Percentiles rank a stretch among this genome's conserved stretches.
These are phyloP conservation scores for Gossypium raimondii DNA, from an alignment of 345 rosid genomes.

Conservation along the genomic window DNA sequence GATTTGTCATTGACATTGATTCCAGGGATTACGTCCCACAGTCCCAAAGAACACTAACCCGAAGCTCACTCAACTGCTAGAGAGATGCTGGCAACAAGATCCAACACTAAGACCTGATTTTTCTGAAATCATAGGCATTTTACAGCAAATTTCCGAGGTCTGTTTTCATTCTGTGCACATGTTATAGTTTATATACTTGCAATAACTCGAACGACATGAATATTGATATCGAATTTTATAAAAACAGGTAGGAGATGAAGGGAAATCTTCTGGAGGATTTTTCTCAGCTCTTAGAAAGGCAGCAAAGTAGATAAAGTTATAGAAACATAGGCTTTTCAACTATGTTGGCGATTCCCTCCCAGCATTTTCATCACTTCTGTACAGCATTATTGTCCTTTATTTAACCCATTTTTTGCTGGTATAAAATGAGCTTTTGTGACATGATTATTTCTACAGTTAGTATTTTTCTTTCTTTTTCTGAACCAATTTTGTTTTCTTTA, in stretches of 20 bases:
- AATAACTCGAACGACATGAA: too few relatives aligned
- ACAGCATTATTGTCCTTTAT: neutral
- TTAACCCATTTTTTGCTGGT: neutral
- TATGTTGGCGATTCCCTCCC: too few relatives aligned
- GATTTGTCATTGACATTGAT: neutral
- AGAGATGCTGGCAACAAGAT: constrained; percentile 88
- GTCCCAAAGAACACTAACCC: constrained; percentile 64
- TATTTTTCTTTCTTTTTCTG: too few relatives aligned
- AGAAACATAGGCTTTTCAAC: neutral
- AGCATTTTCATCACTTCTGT: neutral
- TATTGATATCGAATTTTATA: neutral
- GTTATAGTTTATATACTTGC: too few relatives aligned
- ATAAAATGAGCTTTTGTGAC: neutral
- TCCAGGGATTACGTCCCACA: constrained; percentile 74
- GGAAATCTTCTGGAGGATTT: neutral
- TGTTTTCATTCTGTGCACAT: neutral
- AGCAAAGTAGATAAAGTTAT: neutral
- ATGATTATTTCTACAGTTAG: neutral
- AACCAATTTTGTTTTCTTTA: neutral
- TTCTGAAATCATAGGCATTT: constrained; percentile 59
- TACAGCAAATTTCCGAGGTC: constrained; percentile 72
- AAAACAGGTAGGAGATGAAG: neutral
- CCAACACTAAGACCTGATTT: constrained; percentile 83
- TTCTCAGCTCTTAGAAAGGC: neutral
- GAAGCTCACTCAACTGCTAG: constrained; percentile 60